These are phyloP conservation scores for Phytophthora rubi DNA, from an alignment of 352 stramenopile species.

Conservation along the genomic window DNA sequence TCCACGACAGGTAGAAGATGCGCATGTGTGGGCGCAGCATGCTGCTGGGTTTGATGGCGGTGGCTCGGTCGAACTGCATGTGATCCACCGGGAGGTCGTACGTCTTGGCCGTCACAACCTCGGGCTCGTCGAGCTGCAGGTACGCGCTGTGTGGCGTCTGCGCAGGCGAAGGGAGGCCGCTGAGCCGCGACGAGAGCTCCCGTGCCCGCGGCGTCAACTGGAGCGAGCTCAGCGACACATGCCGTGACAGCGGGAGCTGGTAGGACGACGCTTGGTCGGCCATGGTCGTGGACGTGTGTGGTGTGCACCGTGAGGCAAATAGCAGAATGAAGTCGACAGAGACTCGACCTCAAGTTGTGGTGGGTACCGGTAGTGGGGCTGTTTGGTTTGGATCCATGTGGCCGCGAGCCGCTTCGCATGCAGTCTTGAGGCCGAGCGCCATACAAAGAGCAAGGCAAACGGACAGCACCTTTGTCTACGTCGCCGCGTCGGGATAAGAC, in stretches of 20 bases:
- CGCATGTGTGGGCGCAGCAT: constrained; percentile 94
- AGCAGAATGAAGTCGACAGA: constrained; percentile 17
- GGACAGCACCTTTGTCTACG: constrained; percentile 15
- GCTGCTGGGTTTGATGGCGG: constrained; percentile 77
- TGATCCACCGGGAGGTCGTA: constrained; percentile 64
- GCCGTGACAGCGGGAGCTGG: constrained; percentile 7
- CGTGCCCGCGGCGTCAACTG: constrained; percentile 31
- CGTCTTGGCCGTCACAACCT: constrained; percentile 24
- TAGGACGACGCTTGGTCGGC: constrained; percentile 22
- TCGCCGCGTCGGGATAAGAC: constrained; percentile 17
- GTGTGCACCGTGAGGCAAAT: constrained; percentile 18
- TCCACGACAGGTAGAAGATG: constrained; percentile 93
- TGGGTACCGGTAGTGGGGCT: constrained; percentile 1
- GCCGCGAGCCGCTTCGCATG: constrained; percentile 1
- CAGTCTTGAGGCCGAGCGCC: constrained; percentile 4
- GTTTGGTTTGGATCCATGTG: background rate
- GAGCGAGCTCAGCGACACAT: constrained; percentile 31
- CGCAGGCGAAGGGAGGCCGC: constrained; percentile 25
- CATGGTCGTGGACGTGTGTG: constrained; percentile 4
- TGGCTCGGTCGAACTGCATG: constrained; percentile 72
- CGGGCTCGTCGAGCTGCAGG: constrained; percentile 34
- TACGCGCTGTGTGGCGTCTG: constrained; percentile 27
- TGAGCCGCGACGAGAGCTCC: constrained; percentile 27
- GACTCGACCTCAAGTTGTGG: constrained; percentile 14
- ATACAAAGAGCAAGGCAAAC: constrained; percentile 29